phyloP scores from a whole-genome alignment of 2,329 filamentous ascomycete species.

The Pleurostoma richardsiae region DNA sequence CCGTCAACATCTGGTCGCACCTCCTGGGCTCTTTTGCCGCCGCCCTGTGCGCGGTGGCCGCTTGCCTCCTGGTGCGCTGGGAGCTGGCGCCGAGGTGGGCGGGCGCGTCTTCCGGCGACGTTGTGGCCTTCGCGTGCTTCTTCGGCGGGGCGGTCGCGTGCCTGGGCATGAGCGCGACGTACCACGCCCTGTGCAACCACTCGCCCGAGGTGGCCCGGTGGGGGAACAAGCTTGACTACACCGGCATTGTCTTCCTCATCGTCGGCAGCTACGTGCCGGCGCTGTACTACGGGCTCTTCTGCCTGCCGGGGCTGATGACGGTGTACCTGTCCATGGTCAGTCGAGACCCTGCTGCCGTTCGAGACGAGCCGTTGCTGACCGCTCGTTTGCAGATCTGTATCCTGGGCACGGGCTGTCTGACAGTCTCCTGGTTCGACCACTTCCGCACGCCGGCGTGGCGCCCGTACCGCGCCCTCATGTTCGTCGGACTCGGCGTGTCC shows the following conservation, averaged over 20 bases:
- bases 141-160: slow-evolving; percentile 70
- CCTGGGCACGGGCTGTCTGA: slow-evolving; percentile 70
- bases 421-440: slow-evolving; percentile 72
- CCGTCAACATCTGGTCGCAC: slow-evolving; percentile 60
- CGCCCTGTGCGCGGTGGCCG: slow-evolving; percentile 47
- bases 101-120: slow-evolving; percentile 55
- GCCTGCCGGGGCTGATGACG: slow-evolving; percentile 57
- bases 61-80: slow-evolving; percentile 44
- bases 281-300: slow-evolving; percentile 82
- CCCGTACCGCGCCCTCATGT: slow-evolving; percentile 83
- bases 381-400: slow-evolving; percentile 59
- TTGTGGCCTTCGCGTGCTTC: slow-evolving; percentile 73
- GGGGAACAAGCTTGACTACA: slow-evolving; percentile 92
- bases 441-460: slow-evolving; percentile 83
- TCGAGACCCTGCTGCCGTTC: slow-evolving; percentile 8
- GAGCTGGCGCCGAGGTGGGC: slow-evolving; percentile 61
- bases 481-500: slow-evolving; percentile 79
- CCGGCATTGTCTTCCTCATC: slow-evolving; percentile 88
- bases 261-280: slow-evolving; percentile 88
- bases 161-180: slow-evolving; percentile 78
- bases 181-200: slow-evolving; percentile 82
- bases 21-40: slow-evolving; percentile 50
- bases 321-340: slow-evolving; percentile 72
- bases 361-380: background rate
- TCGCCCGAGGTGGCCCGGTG: slow-evolving; percentile 70